Evolutionary conservation across 192 early-diverging fungal genomes (phyloP), one percentile per base, ranked within the genome.

Genomic region (Coemansia sp.): DNA sequence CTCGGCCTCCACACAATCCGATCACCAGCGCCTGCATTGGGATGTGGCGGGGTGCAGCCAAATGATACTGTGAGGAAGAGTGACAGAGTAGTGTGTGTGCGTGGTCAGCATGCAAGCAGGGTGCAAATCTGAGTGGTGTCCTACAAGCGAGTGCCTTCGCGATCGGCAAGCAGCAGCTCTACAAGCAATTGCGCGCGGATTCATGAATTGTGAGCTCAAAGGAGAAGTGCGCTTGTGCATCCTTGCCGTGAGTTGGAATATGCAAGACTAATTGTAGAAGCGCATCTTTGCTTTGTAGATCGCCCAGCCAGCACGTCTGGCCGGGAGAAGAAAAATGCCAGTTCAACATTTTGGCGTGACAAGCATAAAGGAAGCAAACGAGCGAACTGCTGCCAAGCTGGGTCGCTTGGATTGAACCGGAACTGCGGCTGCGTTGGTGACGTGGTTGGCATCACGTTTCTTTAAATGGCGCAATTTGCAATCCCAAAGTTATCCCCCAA

Each of bases 111-210:
- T 46, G 43, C 43, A 46, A 46, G 43, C 43, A 26, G 14, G 8
- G 10, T 46, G 43, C 24, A 46, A 46, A 46, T 46, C 43, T 46
- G 43, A 46, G 43, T 46, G 43, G 43, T 46, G 43, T 46, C 43
- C 43, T 26, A 46, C 22, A 46, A 26, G 43, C 22, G 12, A 46
- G 43, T 24, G 43, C 22, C n/a, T 46, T 46, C 43, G 43, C 21
- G 43, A 46, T 46, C 22, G 43, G 22, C 43, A 19, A 24, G 43
- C 43, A 26, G 43, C 43, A 46, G 43, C 43, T 46, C 21, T 22
- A 12, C 21, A 46, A 46, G 43, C 43, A 46, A 46, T 46, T 46
- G 43, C 26, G 43, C 8, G 43, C 10, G 43, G 21, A 46, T 46
- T 46, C 43, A 46, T 46, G 43, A 46, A 46, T 46, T 22, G 22